Evolutionary conservation across 257 asterid genomes (phyloP), one percentile per base, ranked within the genome.

Genomic region (Eustoma russellianum): DNA sequence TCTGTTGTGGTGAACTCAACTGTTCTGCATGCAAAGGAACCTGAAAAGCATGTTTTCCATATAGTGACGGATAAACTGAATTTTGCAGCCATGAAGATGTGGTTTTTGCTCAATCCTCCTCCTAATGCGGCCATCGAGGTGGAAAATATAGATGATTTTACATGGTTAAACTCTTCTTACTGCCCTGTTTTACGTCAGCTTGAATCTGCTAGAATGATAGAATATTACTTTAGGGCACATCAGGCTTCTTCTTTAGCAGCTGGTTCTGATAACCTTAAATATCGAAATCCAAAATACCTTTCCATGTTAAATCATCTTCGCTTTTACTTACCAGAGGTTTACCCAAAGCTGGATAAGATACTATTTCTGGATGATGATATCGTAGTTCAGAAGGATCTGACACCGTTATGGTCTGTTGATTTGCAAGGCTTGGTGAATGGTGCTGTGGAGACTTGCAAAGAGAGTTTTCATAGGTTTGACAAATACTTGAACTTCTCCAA

Each of bases 261-360:
- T 10, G 89, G 87, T 52, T 54, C 95, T 17, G 97, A 89, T 77
- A 86, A 86, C 70, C 94, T 89, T 33, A 89, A 89, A 62, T 89
- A 89, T 66, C 76, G 97, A 79, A 89, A 89, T 63, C 97, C 94
- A 17, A 89, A 89, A 53, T 89, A 89, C 76, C 68, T 89, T 77
- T 89, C 97, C 34, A 86, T 89, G 97, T 80, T 89, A 59, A 89
- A 89, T 72, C 97, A 89, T 73, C 95, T 89, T 43, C 77, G 97
- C 14, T 89, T 86, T 74, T 89, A 89, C 81, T 93, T 89, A 67
- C 97, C 95, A 40, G 93, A 89, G 73, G 93, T 86, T 61, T 89
- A 68, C 56, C 97, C 95, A 13, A 86, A 79, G 88, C 78, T 86
- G 75, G 88, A 76, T 62, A 89, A 89, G 67, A 66, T 89, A 50